Base-by-base conservation (phyloP, 257 asterid species). In the Solanum sitiens region DNA sequence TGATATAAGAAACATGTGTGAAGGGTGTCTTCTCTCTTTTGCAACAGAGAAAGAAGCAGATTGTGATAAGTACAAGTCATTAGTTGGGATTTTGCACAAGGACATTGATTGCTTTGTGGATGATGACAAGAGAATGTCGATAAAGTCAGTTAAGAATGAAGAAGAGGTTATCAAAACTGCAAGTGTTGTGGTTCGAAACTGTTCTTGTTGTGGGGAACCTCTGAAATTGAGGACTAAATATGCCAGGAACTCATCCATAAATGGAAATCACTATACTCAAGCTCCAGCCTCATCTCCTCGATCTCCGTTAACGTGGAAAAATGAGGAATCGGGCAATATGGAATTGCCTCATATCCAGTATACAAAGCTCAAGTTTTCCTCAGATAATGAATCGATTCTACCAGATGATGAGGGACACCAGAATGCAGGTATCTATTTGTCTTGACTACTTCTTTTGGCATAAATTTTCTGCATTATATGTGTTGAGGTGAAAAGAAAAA, bases 141-240 rank as follows among this genome's bases (percentile, higher is more conserved):
- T 63, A 56, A 86, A 83, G 86, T 82, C 86, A 73, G 90, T 88
- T 14, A 94, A 91, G 92, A 90, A 88, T 84, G 97, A 93, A 15
- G 96, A 91, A 8, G 90, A 67, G 63, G 91, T 87, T 65, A 80
- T 2, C 44, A 40, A 73, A 13, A 88, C 86, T 37, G 95, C 86
- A 15, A 89, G 37, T 86, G 84, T 85, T 86, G 91, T 87, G 0
- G 32, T 35, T 87, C 86, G 86, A 16, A 88, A 88, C 85, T 97
- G 99, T 84, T 93, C 93, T 63, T 97, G 99, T 86, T 97, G 99
- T 86, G 98, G 96, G 63, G 98, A 97, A 89, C 89, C 89, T 77
- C n/a, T 93, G 87, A 94, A 93, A 86, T 20, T 74, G 65, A 92
- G 86, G 80, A 50, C 94, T 4, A 95, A 89, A 75, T 92, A 88